Evolutionary conservation across 306 rosid species (phyloP).

Genomic region (Prunus kanzakura): DNA sequence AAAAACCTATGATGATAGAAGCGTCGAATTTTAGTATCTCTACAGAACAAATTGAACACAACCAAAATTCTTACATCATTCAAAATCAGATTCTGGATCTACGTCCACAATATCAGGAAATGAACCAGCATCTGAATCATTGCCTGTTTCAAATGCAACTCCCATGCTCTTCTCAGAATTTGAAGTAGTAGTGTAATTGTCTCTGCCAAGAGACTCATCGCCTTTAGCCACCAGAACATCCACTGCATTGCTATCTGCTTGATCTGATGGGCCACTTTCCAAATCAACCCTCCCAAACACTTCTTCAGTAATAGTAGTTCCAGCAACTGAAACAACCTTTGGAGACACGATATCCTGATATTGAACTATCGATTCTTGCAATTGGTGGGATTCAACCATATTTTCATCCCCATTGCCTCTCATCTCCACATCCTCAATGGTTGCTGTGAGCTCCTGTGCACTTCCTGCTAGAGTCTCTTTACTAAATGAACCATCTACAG

Average conservation of each 20-base stretch:
- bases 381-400: slow-evolving; percentile 24
- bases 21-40: background rate
- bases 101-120: slow-evolving; percentile 69
- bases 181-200: slow-evolving; percentile 16
- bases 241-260: slow-evolving; percentile 25
- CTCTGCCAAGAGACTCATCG: slow-evolving; percentile 13
- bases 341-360: slow-evolving; percentile 27
- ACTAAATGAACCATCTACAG: slow-evolving; percentile 15
- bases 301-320: slow-evolving; percentile 5
- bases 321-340: slow-evolving; percentile 15
- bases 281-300: slow-evolving; percentile 26
- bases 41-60: background rate
- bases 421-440: slow-evolving; percentile 35
- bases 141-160: slow-evolving; percentile 15
- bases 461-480: slow-evolving; percentile 26
- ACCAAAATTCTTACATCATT: slow-evolving; percentile 9
- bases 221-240: slow-evolving; percentile 17
- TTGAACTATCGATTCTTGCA: slow-evolving; percentile 14
- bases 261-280: slow-evolving; percentile 21
- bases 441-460: slow-evolving; percentile 16
- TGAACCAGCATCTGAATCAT: slow-evolving; percentile 36
- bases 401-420: slow-evolving; percentile 28
- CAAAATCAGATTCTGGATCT: slow-evolving; percentile 50
- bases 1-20: no score
- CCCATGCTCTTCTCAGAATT: slow-evolving; percentile 21